phyloP scores from a whole-genome alignment of 345 rosid species.

The Lepidium sativum region DNA sequence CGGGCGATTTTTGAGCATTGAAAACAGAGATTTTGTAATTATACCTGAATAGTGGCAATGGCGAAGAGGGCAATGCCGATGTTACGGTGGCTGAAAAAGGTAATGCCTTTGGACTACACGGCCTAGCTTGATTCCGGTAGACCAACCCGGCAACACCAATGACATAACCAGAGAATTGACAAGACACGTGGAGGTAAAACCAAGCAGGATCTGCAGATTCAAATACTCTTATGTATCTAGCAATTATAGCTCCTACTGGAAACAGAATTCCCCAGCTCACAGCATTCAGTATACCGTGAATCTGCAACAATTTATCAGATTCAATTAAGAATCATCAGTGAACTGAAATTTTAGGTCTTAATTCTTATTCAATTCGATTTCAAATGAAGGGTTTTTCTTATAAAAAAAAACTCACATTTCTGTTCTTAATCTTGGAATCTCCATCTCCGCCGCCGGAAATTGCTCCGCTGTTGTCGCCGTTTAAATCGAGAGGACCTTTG shows the following conservation, averaged over 20 bases:
- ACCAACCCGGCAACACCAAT: conserved; percentile 93
- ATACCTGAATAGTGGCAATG: conserved; percentile 74
- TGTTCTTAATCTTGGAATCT: conserved; percentile 36
- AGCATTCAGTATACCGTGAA: conserved; percentile 77
- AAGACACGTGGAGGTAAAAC: conserved; percentile 69
- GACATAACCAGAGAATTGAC: conserved; percentile 65
- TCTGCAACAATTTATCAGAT: conserved; percentile 28
- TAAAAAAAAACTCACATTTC: conserved; percentile 39
- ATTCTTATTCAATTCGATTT: neutral
- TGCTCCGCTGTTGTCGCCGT: neutral
- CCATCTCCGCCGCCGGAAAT: conserved; percentile 25
- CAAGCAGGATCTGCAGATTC: conserved; percentile 78
- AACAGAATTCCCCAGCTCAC: conserved; percentile 88
- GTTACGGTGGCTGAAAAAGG: conserved; percentile 37
- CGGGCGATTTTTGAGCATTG: neutral
- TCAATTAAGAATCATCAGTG: neutral
- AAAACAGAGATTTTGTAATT: neutral
- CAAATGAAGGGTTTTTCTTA: too few species aligned
- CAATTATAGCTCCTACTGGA: conserved; percentile 60
- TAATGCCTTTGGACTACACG: conserved; percentile 44
- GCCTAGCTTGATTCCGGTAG: conserved; percentile 83
- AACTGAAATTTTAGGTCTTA: neutral
- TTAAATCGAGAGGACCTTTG: conserved; percentile 32
- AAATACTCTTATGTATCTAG: conserved; percentile 61
- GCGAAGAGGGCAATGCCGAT: conserved; percentile 68